These are phyloP conservation scores for Metschnikowia sp. DNA, from an alignment of 805 yeast species.

Conservation along the genomic window DNA sequence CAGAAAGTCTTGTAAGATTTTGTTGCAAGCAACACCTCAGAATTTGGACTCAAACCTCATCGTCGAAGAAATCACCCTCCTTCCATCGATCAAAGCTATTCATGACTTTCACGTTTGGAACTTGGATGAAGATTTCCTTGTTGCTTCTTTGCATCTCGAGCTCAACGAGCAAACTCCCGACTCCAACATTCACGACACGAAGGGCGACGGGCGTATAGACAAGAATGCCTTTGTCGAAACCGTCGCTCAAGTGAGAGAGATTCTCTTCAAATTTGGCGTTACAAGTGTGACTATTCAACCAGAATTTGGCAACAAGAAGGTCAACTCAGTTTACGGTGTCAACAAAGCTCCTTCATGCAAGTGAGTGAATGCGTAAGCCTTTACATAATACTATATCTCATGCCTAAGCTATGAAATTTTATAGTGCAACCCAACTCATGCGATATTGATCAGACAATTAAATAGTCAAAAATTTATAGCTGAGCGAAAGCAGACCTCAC, in stretches of 20 bases:
- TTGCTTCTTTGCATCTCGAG: constrained; percentile 88
- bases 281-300: constrained; percentile 97
- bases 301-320: constrained; percentile 51
- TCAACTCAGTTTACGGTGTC: constrained; percentile 27
- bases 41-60: constrained; percentile 73
- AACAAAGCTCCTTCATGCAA: constrained; percentile 20
- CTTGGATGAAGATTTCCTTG: constrained; percentile 77
- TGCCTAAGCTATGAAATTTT: too few relatives aligned
- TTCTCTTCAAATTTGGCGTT: constrained; percentile 79
- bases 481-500: background rate
- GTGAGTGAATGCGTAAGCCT: background rate
- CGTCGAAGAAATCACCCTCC: constrained; percentile 58
- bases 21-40: constrained; percentile 92
- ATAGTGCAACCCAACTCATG: too few relatives aligned
- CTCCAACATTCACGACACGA: constrained; percentile 31
- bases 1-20: constrained; percentile 76
- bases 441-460: background rate
- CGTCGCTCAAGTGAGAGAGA: constrained; percentile 71
- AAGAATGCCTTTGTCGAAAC: constrained; percentile 52
- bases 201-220: constrained; percentile 49
- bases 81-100: constrained; percentile 75
- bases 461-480: background rate
- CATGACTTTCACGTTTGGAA: constrained; percentile 98
- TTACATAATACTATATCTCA: too few relatives aligned
- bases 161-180: constrained; percentile 32